phyloP scores from a whole-genome alignment of 345 rosid species.

The Salix udensis region DNA sequence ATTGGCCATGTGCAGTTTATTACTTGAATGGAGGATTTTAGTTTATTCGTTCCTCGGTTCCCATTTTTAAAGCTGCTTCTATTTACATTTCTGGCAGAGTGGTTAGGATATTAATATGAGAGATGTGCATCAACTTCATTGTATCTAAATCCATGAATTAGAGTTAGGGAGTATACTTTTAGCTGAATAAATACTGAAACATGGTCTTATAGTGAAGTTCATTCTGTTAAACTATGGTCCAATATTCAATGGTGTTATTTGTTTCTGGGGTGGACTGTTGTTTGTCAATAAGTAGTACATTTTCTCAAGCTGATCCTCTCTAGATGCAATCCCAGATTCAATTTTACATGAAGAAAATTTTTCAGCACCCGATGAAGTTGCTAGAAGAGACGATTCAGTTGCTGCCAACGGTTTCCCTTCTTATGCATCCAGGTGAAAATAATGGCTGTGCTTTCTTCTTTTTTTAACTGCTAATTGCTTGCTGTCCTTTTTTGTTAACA shows the following conservation, averaged over 20 bases:
- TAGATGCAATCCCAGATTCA: slow-evolving; percentile 38
- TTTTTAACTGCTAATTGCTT: neutral
- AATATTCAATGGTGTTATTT: neutral
- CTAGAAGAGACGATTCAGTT: slow-evolving; percentile 24
- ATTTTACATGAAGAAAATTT: slow-evolving; percentile 29
- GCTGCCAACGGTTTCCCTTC: slow-evolving; percentile 51
- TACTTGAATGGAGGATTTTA: neutral
- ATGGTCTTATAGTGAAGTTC: neutral
- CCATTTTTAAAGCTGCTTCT: neutral
- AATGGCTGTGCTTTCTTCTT: neutral
- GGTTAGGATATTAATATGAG: neutral
- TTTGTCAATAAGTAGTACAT: neutral
- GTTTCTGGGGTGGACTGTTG: neutral
- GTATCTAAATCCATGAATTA: neutral
- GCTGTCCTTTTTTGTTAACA: neutral
- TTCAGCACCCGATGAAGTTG: slow-evolving; percentile 35
- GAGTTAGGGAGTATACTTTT: neutral
- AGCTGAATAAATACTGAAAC: neutral
- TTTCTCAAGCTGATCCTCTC: slow-evolving; percentile 19
- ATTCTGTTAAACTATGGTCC: neutral
- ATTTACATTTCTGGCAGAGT: neutral
- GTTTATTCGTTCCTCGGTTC: neutral
- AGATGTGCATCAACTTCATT: neutral
- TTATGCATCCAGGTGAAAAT: slow-evolving; percentile 44
- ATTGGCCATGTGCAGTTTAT: neutral